Percentiles rank a stretch among this genome's conserved stretches.
These are phyloP conservation scores for Pouteria campechiana DNA, from an alignment of 179 eudicot genomes.

Conservation along the genomic window DNA sequence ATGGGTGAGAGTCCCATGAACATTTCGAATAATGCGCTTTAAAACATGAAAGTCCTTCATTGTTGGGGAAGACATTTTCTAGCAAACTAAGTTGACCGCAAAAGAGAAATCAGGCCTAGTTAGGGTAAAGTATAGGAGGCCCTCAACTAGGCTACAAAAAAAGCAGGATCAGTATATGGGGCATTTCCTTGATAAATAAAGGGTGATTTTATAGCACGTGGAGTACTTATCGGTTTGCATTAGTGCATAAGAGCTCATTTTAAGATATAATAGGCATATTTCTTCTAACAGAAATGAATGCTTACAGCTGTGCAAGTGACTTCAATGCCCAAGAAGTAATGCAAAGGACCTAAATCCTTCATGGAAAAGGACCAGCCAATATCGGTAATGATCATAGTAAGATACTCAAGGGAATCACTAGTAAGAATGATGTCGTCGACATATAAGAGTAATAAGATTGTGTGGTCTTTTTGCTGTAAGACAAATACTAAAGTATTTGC, in stretches of 20 bases:
- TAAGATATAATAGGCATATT: not conserved
- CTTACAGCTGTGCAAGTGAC: not conserved
- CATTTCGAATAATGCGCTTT: not conserved
- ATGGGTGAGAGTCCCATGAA: not conserved
- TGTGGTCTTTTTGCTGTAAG: no score
- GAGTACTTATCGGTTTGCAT: not conserved
- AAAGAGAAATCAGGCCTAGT: not conserved
- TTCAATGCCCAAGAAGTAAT: not conserved
- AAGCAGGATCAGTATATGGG: not conserved
- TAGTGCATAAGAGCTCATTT: not conserved
- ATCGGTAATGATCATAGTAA: no score
- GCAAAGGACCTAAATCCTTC: not conserved
- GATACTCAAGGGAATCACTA: no score
- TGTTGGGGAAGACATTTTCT: not conserved
- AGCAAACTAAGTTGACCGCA: not conserved
- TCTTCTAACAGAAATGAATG: not conserved
- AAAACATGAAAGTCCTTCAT: not conserved
- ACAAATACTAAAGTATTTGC: no score
- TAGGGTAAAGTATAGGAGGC: not conserved
- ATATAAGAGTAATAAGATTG: no score
- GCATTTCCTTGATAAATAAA: not conserved
- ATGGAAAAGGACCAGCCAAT: not conserved
- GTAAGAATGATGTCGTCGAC: no score
- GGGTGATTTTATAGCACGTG: not conserved
- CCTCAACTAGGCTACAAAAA: not conserved